Percentiles rank a stretch among this genome's conserved stretches.
phyloP scores from a whole-genome alignment of 257 asterid genomes.

The Thymus quinquecostatus region DNA sequence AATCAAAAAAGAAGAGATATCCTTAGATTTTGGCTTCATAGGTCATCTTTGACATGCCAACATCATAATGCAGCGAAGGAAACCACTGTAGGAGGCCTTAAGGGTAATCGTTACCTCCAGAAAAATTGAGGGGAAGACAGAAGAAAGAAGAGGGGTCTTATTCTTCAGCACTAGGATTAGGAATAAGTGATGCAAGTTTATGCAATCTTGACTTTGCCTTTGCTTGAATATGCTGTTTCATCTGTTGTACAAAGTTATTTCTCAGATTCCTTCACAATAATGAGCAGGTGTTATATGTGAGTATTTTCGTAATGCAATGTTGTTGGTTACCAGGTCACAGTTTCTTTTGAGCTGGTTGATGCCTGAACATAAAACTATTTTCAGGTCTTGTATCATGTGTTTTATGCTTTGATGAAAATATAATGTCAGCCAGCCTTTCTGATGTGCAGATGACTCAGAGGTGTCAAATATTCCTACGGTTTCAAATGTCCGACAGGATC shows the following conservation, averaged over 20 bases:
- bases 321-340: constrained; percentile 16
- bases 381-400: constrained; percentile 18
- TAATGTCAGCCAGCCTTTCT: constrained; percentile 33
- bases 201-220: constrained; percentile 21
- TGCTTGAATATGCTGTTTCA: constrained; percentile 12
- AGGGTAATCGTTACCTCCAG: not conserved
- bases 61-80: not conserved
- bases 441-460: constrained; percentile 72
- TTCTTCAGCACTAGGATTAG: not conserved
- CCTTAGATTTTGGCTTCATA: not conserved
- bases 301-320: constrained; percentile 2
- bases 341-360: constrained; percentile 18
- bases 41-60: not conserved
- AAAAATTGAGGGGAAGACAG: not conserved
- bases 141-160: not conserved
- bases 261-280: not conserved
- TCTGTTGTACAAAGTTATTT: constrained; percentile 7
- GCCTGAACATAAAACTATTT: constrained; percentile 8
- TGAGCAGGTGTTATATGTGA: not conserved
- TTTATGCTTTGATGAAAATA: constrained; percentile 22
- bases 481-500: constrained; percentile 91
- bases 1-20: not conserved
- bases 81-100: not conserved
- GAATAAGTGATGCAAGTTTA: not conserved
- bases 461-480: constrained; percentile 74